These are phyloP conservation scores for Phytopythium vexans DNA, from an alignment of 352 stramenopile genomes.

Conservation along the genomic window DNA sequence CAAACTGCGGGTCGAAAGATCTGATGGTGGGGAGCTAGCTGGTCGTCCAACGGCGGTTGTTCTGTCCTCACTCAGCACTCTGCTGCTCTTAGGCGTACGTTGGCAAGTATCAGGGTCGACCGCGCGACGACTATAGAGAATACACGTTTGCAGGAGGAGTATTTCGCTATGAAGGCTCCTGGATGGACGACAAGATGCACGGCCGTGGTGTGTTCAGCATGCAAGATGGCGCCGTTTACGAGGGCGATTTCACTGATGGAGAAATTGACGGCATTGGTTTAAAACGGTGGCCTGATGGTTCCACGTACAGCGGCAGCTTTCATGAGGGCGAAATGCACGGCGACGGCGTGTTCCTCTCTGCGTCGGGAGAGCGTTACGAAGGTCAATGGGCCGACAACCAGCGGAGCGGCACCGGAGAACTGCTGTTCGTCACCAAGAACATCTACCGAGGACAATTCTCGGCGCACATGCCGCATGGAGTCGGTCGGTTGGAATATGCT, in stretches of 20 bases:
- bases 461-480: slow-evolving; percentile 35
- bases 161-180: slow-evolving; percentile 70
- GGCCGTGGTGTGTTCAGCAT: slow-evolving; percentile 40
- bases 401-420: slow-evolving; percentile 32
- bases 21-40: not conserved
- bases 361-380: slow-evolving; percentile 48
- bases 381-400: slow-evolving; percentile 54
- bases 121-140: slow-evolving; percentile 40
- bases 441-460: slow-evolving; percentile 44
- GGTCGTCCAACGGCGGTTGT: not conserved
- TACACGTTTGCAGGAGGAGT: slow-evolving; percentile 42
- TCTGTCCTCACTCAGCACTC: not conserved
- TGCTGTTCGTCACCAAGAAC: slow-evolving; percentile 23
- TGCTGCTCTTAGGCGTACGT: slow-evolving; percentile 25
- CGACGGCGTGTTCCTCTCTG: slow-evolving; percentile 38
- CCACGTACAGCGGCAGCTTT: slow-evolving; percentile 62
- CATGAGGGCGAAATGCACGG: slow-evolving; percentile 46
- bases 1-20: no score
- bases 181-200: slow-evolving; percentile 59
- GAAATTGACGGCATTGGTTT: slow-evolving; percentile 64
- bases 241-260: slow-evolving; percentile 49
- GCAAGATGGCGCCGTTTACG: slow-evolving; percentile 28
- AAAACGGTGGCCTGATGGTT: slow-evolving; percentile 47
- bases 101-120: slow-evolving; percentile 29
- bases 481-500: slow-evolving; percentile 25